Evolutionary conservation across 2,329 filamentous ascomycete genomes (phyloP).

Genomic region (Myrmaecium sp.): DNA sequence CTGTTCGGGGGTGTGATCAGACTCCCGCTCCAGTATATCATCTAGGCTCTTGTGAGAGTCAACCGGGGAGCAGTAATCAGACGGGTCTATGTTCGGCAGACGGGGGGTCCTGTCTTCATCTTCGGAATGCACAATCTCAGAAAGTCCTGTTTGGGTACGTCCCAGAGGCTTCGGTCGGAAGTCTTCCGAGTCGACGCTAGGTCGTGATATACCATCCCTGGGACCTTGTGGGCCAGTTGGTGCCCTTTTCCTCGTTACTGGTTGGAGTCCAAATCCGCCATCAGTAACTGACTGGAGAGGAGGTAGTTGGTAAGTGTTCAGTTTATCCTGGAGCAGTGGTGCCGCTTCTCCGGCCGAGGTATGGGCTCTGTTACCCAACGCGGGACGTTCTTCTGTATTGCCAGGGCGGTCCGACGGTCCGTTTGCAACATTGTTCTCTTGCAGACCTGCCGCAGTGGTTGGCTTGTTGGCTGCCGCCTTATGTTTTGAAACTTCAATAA

Average conservation of each 20-base stretch:
- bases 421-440: conserved; percentile 2
- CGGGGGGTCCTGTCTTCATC: conserved; percentile 31
- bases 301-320: conserved; percentile 19
- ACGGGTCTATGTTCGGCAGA: conserved; percentile 6
- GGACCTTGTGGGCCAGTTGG: conserved; percentile 17
- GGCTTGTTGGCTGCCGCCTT: conserved; percentile 23
- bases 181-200: conserved; percentile 14
- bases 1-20: background rate
- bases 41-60: no score
- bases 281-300: no score
- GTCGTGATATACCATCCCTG: conserved; percentile 7
- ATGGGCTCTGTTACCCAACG: conserved; percentile 15
- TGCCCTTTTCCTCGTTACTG: no score
- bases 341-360: conserved; percentile 20
- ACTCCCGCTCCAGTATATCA: no score
- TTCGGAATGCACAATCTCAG: conserved; percentile 9
- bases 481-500: conserved; percentile 50
- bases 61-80: no score
- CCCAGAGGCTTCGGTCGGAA: conserved; percentile 24
- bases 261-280: no score
- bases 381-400: background rate
- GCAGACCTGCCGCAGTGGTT: conserved; percentile 2
- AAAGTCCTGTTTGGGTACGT: conserved; percentile 40
- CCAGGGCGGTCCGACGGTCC: background rate
- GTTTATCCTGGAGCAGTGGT: conserved; percentile 15